phyloP scores from a whole-genome alignment of 2,329 filamentous ascomycete species.

The Pseudocercospora eumusae region DNA sequence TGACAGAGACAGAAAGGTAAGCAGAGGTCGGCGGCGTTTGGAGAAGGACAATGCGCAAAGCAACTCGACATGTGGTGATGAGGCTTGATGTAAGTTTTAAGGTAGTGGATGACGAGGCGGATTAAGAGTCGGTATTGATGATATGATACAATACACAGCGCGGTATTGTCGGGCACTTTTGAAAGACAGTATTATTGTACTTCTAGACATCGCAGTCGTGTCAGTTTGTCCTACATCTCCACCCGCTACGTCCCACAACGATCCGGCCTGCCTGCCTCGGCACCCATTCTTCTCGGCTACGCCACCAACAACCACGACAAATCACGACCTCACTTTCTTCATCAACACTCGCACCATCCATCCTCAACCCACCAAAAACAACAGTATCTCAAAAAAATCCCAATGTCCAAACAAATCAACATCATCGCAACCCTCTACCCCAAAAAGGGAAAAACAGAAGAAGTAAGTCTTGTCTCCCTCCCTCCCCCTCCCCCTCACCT shows the following conservation, averaged over 20 bases:
- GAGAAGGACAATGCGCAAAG: background rate
- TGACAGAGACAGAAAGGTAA: background rate
- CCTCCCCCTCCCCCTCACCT: too few species aligned
- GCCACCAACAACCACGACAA: background rate
- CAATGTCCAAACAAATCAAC: slow-evolving; percentile 25
- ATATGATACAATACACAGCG: slow-evolving; percentile 4
- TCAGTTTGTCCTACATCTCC: too few species aligned
- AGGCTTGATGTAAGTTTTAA: background rate
- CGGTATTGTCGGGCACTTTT: slow-evolving; percentile 3
- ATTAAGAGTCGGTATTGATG: background rate
- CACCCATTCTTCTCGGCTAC: too few species aligned
- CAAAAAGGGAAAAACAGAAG: slow-evolving; percentile 25
- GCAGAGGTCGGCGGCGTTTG: background rate
- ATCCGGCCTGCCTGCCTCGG: background rate
- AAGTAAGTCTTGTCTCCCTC: slow-evolving; percentile 10
- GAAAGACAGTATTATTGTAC: background rate
- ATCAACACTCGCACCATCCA: too few species aligned
- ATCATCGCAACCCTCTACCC: slow-evolving; percentile 24
- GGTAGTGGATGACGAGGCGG: background rate
- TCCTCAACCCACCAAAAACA: too few species aligned
- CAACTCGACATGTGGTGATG: background rate
- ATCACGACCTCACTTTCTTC: background rate
- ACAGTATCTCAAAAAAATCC: too few species aligned
- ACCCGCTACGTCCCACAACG: too few species aligned
- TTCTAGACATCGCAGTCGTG: background rate